Conservation (phyloP, 2,329 filamentous ascomycete genomes). For the Mariannaea elegans region DNA sequence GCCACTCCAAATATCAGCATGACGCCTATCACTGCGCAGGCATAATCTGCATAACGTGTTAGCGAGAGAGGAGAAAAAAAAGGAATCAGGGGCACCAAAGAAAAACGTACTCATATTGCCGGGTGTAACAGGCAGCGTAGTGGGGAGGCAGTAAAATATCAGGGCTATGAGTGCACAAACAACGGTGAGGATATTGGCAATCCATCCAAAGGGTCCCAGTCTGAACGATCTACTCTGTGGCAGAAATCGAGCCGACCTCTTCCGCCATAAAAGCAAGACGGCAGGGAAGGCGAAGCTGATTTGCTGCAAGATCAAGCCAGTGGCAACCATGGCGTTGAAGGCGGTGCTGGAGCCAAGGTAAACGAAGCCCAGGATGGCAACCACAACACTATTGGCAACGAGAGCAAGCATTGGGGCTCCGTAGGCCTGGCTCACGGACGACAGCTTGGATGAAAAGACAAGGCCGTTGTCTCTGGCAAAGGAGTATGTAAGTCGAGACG, state of each 20-base stretch:
- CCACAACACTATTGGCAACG: constrained; percentile 13
- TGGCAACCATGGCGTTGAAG: constrained; percentile 24
- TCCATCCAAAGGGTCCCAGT: constrained; percentile 19
- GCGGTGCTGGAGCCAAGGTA: constrained; percentile 23
- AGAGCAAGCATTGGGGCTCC: constrained; percentile 16
- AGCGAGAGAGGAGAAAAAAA: too few relatives aligned
- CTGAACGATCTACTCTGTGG: constrained; percentile 10
- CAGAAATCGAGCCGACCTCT: constrained; percentile 10
- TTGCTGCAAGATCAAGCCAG: constrained; percentile 21
- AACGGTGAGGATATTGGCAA: constrained; percentile 15
- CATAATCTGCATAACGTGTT: constrained; percentile 10
- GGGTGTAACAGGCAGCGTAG: constrained; percentile 16
- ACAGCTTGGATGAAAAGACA: constrained; percentile 10
- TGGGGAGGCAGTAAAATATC: constrained; percentile 18
- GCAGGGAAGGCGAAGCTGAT: constrained; percentile 25
- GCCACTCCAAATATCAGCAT: constrained; percentile 9
- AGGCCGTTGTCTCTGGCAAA: constrained; percentile 29
- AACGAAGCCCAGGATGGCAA: constrained; percentile 18
- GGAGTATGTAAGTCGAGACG: constrained; percentile 30
- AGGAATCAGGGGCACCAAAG: background rate
- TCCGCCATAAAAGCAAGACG: constrained; percentile 10
- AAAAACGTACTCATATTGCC: constrained; percentile 20
- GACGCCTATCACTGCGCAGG: constrained; percentile 13
- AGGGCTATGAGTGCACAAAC: constrained; percentile 12
- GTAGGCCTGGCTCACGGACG: constrained; percentile 2